Evolutionary conservation across 73 alveolate species (phyloP).

Genomic region (Tetrahymena elliotti): DNA sequence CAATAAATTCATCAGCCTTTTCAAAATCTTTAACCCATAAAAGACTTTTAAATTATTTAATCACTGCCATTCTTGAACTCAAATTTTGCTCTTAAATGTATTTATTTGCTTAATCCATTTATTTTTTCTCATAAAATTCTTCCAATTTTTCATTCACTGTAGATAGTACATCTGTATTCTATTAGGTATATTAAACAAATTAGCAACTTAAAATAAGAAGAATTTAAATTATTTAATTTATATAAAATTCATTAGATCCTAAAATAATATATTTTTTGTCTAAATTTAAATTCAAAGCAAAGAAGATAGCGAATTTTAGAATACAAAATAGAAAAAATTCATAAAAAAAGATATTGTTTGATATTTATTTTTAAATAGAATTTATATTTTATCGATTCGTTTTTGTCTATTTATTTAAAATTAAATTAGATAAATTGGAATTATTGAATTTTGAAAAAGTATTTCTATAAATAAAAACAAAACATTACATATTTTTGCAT

Average conservation of each 20-base stretch:
- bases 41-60: neutral
- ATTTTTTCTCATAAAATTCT: neutral
- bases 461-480: too few species aligned
- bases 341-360: too few species aligned
- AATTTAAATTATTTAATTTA: too few species aligned
- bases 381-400: too few species aligned
- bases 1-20: neutral
- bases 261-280: too few species aligned
- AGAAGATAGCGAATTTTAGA: too few species aligned
- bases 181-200: neutral
- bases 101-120: neutral
- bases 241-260: too few species aligned
- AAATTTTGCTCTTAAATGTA: neutral
- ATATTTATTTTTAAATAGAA: too few species aligned
- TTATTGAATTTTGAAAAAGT: neutral
- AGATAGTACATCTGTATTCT: neutral
- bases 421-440: neutral
- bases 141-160: neutral
- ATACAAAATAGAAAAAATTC: too few species aligned
- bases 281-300: too few species aligned
- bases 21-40: neutral
- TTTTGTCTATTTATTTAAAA: too few species aligned
- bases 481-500: neutral
- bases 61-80: neutral
- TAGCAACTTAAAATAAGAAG: neutral